Conservation (phyloP, 2,329 filamentous ascomycete genomes). For the Colletotrichum sp. region DNA sequence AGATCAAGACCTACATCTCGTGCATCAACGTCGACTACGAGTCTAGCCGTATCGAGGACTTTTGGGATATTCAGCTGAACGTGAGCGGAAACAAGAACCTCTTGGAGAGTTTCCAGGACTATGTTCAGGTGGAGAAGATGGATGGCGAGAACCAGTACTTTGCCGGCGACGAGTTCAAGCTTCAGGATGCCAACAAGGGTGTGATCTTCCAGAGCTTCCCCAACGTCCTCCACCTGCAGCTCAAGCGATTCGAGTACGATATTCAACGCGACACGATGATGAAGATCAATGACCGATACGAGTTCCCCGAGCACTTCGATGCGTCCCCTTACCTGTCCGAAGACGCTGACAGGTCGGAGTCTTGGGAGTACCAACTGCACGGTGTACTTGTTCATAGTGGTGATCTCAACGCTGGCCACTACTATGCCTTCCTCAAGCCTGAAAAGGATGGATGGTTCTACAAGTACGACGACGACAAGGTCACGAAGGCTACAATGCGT, state of each 20-base stretch:
- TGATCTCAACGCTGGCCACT: slow-evolving; percentile 95
- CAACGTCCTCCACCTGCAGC: slow-evolving; percentile 89
- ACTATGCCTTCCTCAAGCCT: slow-evolving; percentile 96
- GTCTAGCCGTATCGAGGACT: slow-evolving; percentile 93
- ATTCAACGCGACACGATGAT: slow-evolving; percentile 96
- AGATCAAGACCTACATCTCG: slow-evolving; percentile 98
- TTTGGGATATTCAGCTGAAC: slow-evolving; percentile 98
- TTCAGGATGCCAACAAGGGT: slow-evolving; percentile 97
- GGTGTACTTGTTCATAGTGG: slow-evolving; percentile 96
- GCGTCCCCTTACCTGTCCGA: slow-evolving; percentile 86
- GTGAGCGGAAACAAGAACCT: slow-evolving; percentile 93
- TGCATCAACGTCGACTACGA: slow-evolving; percentile 99
- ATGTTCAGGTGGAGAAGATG: slow-evolving; percentile 94
- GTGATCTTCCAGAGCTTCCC: slow-evolving; percentile 97
- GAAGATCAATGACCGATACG: slow-evolving; percentile 95
- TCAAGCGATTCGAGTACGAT: slow-evolving; percentile 98
- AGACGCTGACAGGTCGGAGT: slow-evolving; percentile 84
- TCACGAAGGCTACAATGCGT: slow-evolving; percentile 89
- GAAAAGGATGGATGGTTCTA: slow-evolving; percentile 94
- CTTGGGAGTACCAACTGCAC: slow-evolving; percentile 92
- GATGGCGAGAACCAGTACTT: slow-evolving; percentile 99
- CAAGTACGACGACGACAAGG: slow-evolving; percentile 95
- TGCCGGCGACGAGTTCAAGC: slow-evolving; percentile 84
- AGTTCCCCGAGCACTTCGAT: slow-evolving; percentile 85
- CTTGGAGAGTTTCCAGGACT: slow-evolving; percentile 94